Evolutionary conservation across 371 early-diverging fungal species (phyloP).

Genomic region (Mucor mucedo): DNA sequence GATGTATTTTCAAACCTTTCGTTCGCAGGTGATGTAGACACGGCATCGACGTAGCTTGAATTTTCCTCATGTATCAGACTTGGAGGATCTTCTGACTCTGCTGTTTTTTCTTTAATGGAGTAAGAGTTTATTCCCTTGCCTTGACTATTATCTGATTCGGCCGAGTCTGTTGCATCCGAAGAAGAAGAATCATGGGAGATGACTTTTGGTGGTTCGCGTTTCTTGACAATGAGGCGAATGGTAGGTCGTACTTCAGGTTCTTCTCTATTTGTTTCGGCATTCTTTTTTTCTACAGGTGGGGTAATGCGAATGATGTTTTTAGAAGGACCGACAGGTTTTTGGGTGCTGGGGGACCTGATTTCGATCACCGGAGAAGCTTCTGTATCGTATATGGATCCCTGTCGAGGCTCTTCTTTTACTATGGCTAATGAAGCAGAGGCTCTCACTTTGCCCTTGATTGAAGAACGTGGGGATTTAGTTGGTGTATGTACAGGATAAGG

Average conservation of each 20-base stretch:
- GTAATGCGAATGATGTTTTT: conserved; percentile 3
- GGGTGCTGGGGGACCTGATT: background rate
- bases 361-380: too few species aligned
- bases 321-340: background rate
- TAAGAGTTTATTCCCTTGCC: too few species aligned
- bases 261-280: background rate
- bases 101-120: too few species aligned
- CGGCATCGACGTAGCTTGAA: too few species aligned
- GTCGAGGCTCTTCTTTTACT: too few species aligned
- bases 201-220: background rate
- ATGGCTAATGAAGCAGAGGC: too few species aligned
- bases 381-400: too few species aligned
- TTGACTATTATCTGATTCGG: too few species aligned
- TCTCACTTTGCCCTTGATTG: too few species aligned
- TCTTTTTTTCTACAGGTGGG: background rate
- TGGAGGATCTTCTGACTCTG: background rate
- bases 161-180: too few species aligned
- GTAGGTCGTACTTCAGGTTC: background rate
- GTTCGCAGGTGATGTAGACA: background rate
- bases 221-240: background rate
- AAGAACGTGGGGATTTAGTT: background rate
- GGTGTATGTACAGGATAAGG: background rate
- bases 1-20: background rate
- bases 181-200: background rate
- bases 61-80: too few species aligned